Evolutionary conservation across 2,329 filamentous ascomycete species (phyloP).

Genomic region (Thielaviopsis populi): DNA sequence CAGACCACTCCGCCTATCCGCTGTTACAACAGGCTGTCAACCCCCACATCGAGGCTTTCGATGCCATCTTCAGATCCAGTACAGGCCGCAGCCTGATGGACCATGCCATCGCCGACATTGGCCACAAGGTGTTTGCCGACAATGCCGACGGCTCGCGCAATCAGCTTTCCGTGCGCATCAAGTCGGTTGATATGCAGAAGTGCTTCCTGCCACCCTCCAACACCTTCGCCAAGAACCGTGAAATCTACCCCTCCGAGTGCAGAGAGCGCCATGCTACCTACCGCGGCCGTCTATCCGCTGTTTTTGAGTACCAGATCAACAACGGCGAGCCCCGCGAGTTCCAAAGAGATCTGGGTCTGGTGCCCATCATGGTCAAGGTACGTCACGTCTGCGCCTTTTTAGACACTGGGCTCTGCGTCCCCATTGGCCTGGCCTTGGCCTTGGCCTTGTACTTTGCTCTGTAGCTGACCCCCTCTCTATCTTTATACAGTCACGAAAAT

Average conservation of each 20-base stretch:
- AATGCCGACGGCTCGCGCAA: conserved; percentile 51
- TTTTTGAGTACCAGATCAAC: conserved; percentile 76
- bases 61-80: conserved; percentile 53
- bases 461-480: conserved; percentile 1
- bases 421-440: too few relatives aligned
- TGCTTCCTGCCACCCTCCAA: conserved; percentile 65
- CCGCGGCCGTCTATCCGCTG: conserved; percentile 67
- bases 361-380: conserved; percentile 89
- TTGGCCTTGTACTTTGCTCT: too few relatives aligned
- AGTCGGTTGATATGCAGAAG: conserved; percentile 70
- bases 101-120: conserved; percentile 74
- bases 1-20: conserved; percentile 77
- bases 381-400: conserved; percentile 20
- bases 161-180: conserved; percentile 60
- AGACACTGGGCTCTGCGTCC: not conserved
- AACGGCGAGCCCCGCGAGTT: conserved; percentile 72
- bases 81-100: conserved; percentile 35
- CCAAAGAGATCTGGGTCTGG: conserved; percentile 68
- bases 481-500: conserved; percentile 58
- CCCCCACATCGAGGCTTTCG: conserved; percentile 92
- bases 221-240: conserved; percentile 69
- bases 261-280: conserved; percentile 89
- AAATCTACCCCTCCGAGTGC: conserved; percentile 83
- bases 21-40: conserved; percentile 70
- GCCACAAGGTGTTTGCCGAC: conserved; percentile 74